Evolutionary conservation across 2,329 filamentous ascomycete species (phyloP).

Genomic region (Huntiella omanensis): DNA sequence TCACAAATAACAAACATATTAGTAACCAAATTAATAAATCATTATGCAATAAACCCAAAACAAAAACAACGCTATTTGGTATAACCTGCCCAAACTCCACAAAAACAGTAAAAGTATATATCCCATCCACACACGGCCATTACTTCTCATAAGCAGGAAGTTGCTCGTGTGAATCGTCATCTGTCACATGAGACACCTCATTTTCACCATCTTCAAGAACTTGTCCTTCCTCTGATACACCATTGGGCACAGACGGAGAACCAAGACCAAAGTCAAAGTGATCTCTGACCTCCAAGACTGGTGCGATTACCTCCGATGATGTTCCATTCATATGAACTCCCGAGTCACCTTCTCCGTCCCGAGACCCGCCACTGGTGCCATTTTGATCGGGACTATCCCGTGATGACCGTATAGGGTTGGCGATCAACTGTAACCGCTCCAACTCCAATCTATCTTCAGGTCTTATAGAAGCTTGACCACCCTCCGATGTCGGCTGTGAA

Average conservation of each 20-base stretch:
- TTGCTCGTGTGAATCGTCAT: constrained; percentile 16
- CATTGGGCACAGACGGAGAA: constrained; percentile 23
- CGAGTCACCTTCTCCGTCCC: no score
- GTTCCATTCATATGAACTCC: no score
- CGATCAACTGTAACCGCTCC: constrained; percentile 44
- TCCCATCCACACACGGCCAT: not conserved
- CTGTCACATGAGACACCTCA: not conserved
- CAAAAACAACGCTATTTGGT: not conserved
- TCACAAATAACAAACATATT: not conserved
- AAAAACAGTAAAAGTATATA: not conserved
- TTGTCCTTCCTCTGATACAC: no score
- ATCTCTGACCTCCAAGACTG: constrained; percentile 15
- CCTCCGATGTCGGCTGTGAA: not conserved
- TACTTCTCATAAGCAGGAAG: constrained; percentile 23
- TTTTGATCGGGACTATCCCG: no score
- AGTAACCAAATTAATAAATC: not conserved
- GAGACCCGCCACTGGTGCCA: no score
- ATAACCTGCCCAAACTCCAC: not conserved
- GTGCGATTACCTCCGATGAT: constrained; percentile 14
- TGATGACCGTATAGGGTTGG: no score
- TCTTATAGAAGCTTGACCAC: not conserved
- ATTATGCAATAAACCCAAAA: not conserved
- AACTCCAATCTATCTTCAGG: constrained; percentile 65
- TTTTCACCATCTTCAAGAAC: not conserved
- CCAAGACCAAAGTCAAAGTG: constrained; percentile 22